Base-by-base conservation (phyloP, 2,329 filamentous ascomycete species). In the Elsinoe perseae region DNA sequence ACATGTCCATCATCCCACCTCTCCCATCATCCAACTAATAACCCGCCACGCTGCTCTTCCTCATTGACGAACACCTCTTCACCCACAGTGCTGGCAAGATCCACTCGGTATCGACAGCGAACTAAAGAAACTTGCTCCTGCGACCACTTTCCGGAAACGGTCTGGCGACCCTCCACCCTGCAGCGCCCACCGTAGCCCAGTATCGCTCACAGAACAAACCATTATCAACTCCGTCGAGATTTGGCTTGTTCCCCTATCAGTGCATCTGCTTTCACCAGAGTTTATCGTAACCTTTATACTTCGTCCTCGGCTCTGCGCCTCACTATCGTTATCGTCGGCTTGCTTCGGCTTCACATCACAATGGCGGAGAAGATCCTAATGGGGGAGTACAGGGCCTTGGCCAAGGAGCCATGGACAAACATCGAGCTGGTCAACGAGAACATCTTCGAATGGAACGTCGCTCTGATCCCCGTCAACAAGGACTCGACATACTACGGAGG, bases 401-500 rank as follows among this genome's bases (percentile, higher is more conserved):
- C 82, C 56, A 90, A 93, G 71, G 91, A 96, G 78, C 89, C 89
- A 69, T 98, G 92, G 92, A 86, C 95, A 16, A 83, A 92, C 64
- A 89, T 96, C 63, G 87, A 95, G 82, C 77, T 90, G 32, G 81
- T 89, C 61, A 82, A 90, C 65, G 80, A 84, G n/a, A 89, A 93
- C 69, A 83, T 97, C 60, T 86, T 95, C 68, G 80, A 84, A 61
- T 97, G 93, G 92, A 84, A 82, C 59, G 77, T 97, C 48, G 91
- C 87, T 2, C 81, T 98, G 57, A 91, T 95, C 75, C 89, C 96
- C 34, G 81, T 96, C 65, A 97, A 97, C 72, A 82, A 88, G 0
- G 91, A 95, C 64, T 95, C 90, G 60, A 79, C 86, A 61, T 97
- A 95, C 77, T 85, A 95, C 65, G 91, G 91, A 59, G 93, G 87